phyloP scores from a whole-genome alignment of 495 filamentous ascomycete species.

The Amphirosellinia nigrospora region DNA sequence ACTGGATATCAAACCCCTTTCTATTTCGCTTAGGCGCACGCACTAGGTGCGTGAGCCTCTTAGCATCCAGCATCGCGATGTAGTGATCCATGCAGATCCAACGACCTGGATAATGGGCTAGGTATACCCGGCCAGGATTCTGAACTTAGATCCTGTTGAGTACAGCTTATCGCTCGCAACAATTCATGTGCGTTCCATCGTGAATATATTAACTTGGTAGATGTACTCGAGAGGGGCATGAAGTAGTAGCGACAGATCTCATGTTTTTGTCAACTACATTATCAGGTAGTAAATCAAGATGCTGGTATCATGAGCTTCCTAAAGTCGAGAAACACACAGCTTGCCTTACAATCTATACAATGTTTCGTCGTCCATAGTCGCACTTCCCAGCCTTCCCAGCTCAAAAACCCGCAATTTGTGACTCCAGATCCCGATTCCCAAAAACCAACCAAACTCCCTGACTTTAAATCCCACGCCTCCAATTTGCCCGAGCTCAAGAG shows the following conservation, averaged over 20 bases:
- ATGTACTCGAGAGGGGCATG: not conserved
- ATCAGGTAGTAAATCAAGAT: not conserved
- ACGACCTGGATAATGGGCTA: too few species aligned
- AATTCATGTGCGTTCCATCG: too few species aligned
- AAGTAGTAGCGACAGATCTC: not conserved
- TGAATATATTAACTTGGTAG: too few species aligned
- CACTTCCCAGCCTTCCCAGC: not conserved
- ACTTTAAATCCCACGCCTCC: not conserved
- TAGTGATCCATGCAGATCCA: too few species aligned
- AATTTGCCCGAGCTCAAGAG: slow-evolving; percentile 16
- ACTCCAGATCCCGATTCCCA: not conserved
- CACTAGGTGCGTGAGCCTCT: too few species aligned
- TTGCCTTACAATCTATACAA: not conserved
- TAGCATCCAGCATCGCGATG: too few species aligned
- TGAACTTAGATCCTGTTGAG: too few species aligned
- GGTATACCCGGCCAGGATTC: too few species aligned
- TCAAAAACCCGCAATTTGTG: not conserved
- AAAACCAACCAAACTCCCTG: not conserved
- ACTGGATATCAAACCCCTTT: not conserved
- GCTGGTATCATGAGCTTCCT: not conserved
- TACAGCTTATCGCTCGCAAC: too few species aligned
- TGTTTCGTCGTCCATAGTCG: not conserved
- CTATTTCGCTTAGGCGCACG: not conserved
- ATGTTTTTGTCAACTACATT: not conserved
- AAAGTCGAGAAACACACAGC: not conserved